Base-by-base conservation (phyloP, 2,329 filamentous ascomycete species). In the Cytospora leucostoma region DNA sequence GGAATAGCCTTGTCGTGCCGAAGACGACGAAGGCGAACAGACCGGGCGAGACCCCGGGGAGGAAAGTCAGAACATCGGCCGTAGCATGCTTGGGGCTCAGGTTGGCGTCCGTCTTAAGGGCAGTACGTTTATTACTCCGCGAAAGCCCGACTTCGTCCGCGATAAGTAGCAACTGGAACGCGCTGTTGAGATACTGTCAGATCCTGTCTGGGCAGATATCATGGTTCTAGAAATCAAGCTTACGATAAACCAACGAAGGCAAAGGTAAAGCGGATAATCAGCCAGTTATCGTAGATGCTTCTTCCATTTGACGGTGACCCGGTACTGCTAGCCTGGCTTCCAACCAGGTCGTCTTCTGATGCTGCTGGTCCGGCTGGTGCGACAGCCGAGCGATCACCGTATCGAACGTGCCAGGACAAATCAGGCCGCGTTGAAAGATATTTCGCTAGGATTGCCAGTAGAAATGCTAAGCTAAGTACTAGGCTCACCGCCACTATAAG, bases 281-380 rank as follows among this genome's bases (percentile, higher is more conserved):
- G 72, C 73, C 78, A 80, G 49, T 71, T 73, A 66, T 82, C 78
- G 66, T 81, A 82, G 11, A 80, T 79, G 33, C 71, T 75, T 51
- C 51, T 61, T 19, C 54, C 35, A 13, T 63, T 66, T 54, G 61
- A 64, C 34, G 59, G 69, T 37, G 62, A 52, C 33, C 52, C 56
- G 34, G 53, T 57, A 59, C 52, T 66, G 47, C 55, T 67, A 58
- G 49, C 66, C 61, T 51, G 53, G 50, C 40, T 71, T 70, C 50
- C 62, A 19, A 53, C 13, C 33, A 27, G 62, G 27, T 55, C 66
- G 19, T 68, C 69, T 32, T 65, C 65, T n/a, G 51, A n/a, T 12
- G 51, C 47, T 35, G 37, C 51, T 3, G 19, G 12, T 1, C 37
- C 33, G n/a, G 53, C 49, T 7, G 37, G 52, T 33, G 47, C 53